phyloP scores from a whole-genome alignment of 2,329 filamentous ascomycete genomes.

The Beauveria pseudobassiana region DNA sequence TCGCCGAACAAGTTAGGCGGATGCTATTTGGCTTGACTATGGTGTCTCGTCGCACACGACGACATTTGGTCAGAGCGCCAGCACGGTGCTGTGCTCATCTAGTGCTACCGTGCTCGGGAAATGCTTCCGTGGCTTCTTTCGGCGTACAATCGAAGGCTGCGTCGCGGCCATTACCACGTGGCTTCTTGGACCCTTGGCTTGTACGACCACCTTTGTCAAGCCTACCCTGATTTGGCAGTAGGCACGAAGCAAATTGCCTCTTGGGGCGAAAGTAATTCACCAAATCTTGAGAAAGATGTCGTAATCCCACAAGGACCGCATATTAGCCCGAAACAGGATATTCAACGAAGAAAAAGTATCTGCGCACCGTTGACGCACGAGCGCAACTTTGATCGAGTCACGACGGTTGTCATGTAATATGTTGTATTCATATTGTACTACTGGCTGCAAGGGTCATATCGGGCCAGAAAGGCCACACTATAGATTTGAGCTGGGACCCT shows the following conservation, averaged over 20 bases:
- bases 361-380: neutral
- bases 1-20: neutral
- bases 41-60: neutral
- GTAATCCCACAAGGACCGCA: too few species aligned
- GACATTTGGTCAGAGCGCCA: neutral
- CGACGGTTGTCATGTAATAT: neutral
- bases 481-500: neutral
- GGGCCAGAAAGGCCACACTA: too few species aligned
- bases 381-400: neutral
- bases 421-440: neutral
- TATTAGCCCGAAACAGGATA: too few species aligned
- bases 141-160: neutral
- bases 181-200: neutral
- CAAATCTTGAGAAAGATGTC: neutral
- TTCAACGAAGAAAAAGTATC: neutral
- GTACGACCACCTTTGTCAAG: neutral
- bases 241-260: neutral
- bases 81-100: neutral
- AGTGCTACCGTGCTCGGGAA: constrained; percentile 5
- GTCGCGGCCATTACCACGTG: neutral
- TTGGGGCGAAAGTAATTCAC: too few species aligned
- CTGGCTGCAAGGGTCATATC: too few species aligned
- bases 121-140: neutral
- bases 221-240: neutral
- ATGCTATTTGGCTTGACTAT: neutral